Evolutionary conservation across 768 basidiomycete species (phyloP).

Genomic region (Lactarius pseudohatsudake): DNA sequence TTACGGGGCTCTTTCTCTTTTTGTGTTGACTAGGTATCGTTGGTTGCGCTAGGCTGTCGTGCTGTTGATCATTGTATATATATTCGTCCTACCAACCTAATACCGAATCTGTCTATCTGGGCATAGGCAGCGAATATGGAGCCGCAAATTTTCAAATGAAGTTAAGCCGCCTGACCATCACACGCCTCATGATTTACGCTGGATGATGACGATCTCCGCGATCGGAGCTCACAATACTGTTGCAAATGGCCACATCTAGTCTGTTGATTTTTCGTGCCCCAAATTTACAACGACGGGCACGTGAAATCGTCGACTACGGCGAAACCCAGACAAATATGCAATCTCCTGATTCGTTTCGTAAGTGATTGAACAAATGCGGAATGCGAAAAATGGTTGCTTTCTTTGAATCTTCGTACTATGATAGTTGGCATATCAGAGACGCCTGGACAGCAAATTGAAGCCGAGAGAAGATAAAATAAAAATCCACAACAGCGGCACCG

Average conservation of each 20-base stretch:
- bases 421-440: not conserved
- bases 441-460: not conserved
- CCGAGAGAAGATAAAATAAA: not conserved
- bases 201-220: not conserved
- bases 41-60: conserved; percentile 13
- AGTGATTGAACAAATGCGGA: conserved; percentile 14
- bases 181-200: not conserved
- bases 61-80: conserved; percentile 10
- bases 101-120: not conserved
- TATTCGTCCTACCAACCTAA: not conserved
- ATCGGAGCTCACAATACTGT: not conserved
- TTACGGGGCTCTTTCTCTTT: not conserved
- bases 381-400: conserved; percentile 6
- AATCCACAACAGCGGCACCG: not conserved
- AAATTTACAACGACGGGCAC: not conserved
- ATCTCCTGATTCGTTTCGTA: conserved; percentile 8
- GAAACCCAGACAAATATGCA: not conserved
- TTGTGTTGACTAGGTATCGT: conserved; percentile 12
- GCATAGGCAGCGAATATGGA: not conserved
- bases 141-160: not conserved
- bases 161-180: not conserved
- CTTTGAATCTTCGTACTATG: conserved; percentile 8
- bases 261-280: not conserved
- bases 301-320: not conserved
- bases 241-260: too few species aligned